Evolutionary conservation across 2,329 filamentous ascomycete genomes (phyloP).

Genomic region (Neospermospora avenae): DNA sequence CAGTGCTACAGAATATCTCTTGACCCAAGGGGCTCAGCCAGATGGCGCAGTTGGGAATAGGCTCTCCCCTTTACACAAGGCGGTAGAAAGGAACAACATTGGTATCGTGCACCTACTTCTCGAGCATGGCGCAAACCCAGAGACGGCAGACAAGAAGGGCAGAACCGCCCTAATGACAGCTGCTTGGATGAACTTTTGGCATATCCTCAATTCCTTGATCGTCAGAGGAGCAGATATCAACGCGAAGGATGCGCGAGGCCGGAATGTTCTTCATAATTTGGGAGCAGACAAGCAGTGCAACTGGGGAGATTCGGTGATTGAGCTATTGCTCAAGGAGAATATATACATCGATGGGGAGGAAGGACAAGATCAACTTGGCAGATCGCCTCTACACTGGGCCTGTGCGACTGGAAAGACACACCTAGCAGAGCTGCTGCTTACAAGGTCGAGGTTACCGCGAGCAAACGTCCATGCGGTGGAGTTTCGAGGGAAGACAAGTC

Average conservation of each 20-base stretch:
- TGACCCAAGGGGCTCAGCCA: conserved; percentile 24
- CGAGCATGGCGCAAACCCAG: conserved; percentile 26
- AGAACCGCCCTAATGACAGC: conserved; percentile 29
- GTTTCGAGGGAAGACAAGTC: conserved; percentile 25
- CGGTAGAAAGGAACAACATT: conserved; percentile 27
- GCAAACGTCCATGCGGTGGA: conserved; percentile 25
- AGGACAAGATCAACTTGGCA: conserved; percentile 21
- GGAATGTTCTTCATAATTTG: conserved; percentile 30
- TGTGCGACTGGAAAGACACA: conserved; percentile 27
- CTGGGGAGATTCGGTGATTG: conserved; percentile 28
- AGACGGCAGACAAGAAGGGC: conserved; percentile 27
- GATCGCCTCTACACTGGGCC: conserved; percentile 29
- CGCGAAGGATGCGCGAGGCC: conserved; percentile 21
- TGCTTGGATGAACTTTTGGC: conserved; percentile 29
- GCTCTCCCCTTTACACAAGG: conserved; percentile 24
- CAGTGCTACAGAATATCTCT: conserved; percentile 24
- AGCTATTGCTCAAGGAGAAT: conserved; percentile 23
- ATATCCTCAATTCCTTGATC: conserved; percentile 26
- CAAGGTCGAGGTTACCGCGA: conserved; percentile 15
- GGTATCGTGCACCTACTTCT: conserved; percentile 27
- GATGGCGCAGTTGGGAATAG: conserved; percentile 24
- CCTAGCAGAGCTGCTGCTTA: conserved; percentile 25
- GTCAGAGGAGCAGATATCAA: conserved; percentile 27
- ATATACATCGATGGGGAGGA: conserved; percentile 25
- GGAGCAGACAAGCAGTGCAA: conserved; percentile 27